Conservation (phyloP, 495 filamentous ascomycete genomes). For the Choiromyces venosus region DNA sequence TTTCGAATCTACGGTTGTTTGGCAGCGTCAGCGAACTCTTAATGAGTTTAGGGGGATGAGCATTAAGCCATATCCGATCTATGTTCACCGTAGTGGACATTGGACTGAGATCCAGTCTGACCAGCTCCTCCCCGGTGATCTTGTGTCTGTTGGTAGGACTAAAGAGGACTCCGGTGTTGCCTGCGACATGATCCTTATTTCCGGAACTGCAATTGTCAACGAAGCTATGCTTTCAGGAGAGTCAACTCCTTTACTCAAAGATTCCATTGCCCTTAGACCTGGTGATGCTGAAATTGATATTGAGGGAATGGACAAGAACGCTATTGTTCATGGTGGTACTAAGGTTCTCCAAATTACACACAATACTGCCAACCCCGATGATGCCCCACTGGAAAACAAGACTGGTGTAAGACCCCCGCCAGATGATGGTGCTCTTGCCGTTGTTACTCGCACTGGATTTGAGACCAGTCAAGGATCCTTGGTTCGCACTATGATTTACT, state of each 20-base stretch:
- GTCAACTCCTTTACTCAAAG: slow-evolving; percentile 93
- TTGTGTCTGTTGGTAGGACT: slow-evolving; percentile 88
- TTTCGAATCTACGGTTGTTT: slow-evolving; percentile 98
- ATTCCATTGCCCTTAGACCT: slow-evolving; percentile 88
- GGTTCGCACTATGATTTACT: slow-evolving; percentile 99
- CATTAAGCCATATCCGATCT: slow-evolving; percentile 94
- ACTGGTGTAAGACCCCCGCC: slow-evolving; percentile 72
- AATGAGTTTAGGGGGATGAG: slow-evolving; percentile 98
- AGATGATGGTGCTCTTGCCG: slow-evolving; percentile 87
- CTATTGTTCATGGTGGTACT: slow-evolving; percentile 92
- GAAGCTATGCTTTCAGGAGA: slow-evolving; percentile 99
- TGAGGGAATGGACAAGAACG: slow-evolving; percentile 90
- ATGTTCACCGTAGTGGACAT: slow-evolving; percentile 74
- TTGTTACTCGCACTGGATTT: slow-evolving; percentile 96
- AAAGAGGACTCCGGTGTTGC: slow-evolving; percentile 97
- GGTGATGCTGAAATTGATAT: slow-evolving; percentile 76
- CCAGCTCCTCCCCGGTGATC: slow-evolving; percentile 89
- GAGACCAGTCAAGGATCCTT: slow-evolving; percentile 97
- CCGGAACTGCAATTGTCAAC: slow-evolving; percentile 95
- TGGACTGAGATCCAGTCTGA: slow-evolving; percentile 91
- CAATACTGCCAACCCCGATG: slow-evolving; percentile 64
- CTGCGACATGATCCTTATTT: slow-evolving; percentile 91
- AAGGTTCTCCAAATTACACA: slow-evolving; percentile 96
- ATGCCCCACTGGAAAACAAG: slow-evolving; percentile 57
- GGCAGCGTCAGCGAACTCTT: slow-evolving; percentile 95